A percentile compares a stretch with the other conserved stretches of the same genome.
These are phyloP conservation scores for Microbotryum silenes-acaulis DNA, from an alignment of 1,284 basidiomycete species.

Conservation along the genomic window DNA sequence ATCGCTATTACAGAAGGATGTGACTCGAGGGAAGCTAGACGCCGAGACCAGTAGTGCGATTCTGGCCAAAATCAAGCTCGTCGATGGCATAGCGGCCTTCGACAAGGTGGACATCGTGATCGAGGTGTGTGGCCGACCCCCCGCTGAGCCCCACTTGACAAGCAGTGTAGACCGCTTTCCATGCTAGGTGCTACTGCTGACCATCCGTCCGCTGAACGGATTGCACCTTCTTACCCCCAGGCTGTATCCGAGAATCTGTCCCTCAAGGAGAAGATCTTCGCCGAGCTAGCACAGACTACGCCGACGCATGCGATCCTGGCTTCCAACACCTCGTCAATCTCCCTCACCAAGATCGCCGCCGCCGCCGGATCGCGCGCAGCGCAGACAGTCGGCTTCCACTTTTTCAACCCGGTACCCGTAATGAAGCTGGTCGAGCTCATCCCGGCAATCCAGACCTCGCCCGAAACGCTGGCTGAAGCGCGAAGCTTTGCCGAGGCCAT, in stretches of 20 bases:
- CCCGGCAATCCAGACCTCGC: conserved; percentile 79
- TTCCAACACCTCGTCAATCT: conserved; percentile 89
- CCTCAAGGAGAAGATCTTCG: conserved; percentile 74
- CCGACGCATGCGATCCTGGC: conserved; percentile 73
- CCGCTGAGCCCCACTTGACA: neutral
- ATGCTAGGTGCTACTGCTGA: neutral
- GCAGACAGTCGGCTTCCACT: conserved; percentile 57
- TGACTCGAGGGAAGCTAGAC: conserved; percentile 74
- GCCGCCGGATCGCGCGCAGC: conserved; percentile 57
- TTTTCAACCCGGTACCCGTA: conserved; percentile 44
- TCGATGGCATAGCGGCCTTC: conserved; percentile 48
- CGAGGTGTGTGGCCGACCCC: conserved; percentile 52
- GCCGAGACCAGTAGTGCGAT: conserved; percentile 64
- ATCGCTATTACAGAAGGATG: conserved; percentile 78
- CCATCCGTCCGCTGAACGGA: neutral
- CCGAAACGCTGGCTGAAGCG: conserved; percentile 66
- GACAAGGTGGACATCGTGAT: conserved; percentile 80
- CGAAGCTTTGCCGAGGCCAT: conserved; percentile 76
- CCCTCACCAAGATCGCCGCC: conserved; percentile 85
- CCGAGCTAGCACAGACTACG: conserved; percentile 58
- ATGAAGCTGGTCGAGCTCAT: conserved; percentile 73
- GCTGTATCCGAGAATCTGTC: conserved; percentile 80
- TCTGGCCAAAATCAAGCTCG: conserved; percentile 50
- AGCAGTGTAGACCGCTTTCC: neutral
- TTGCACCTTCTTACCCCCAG: conserved; percentile 42